Evolutionary conservation across 208 protist genomes (phyloP), one percentile per base, ranked within the genome.

Genomic region (Acanthamoeba castellanii): DNA sequence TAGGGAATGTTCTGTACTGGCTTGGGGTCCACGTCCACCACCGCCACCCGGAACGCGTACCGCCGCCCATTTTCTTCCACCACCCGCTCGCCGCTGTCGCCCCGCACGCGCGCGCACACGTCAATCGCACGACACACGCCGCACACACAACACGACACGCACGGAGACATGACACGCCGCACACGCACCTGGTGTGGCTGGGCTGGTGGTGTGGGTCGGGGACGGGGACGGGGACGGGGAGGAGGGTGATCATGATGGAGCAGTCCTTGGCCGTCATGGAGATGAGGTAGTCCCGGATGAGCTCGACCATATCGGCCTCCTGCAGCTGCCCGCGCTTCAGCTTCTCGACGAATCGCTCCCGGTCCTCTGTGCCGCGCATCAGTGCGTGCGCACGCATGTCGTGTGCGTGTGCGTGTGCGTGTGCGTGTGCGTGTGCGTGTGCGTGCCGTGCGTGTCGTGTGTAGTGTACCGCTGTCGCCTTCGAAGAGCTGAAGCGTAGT

Each of bases 171-270:
- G 16, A 34, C 30, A 72, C 22, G 7, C 64, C 30, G 32, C 6
- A 72, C 30, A 34, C 22, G 37, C 9, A 34, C 64, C 30, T 27
- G 37, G 42, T 14, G 70, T 78, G 70, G 70, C 70, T 14, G 70
- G 30, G 70, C 70, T 76, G 20, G 8, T 82, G 25, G 37, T 20
- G 6, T 2, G 72, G n/a, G 8, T 30, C 14, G 14, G 52, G 52
- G 7, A 13, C 8, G 13, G 50, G 5, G 50, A 55, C 50, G 50
- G 50, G 13, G 5, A 57, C 30, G 68, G 90, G 90, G 22, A 85
- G 90, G 52, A 94, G 32, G 72, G 90, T 84, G 70, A 94, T 94
- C 90, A 94, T 94, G 72, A 94, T 94, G 47, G 90, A 94, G 57
- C 90, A 94, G 47, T 94, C 90, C 70, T 94, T 94, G 47, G 90